Conservation (phyloP, 2,329 filamentous ascomycete genomes). For the Diaporthe batatas region DNA sequence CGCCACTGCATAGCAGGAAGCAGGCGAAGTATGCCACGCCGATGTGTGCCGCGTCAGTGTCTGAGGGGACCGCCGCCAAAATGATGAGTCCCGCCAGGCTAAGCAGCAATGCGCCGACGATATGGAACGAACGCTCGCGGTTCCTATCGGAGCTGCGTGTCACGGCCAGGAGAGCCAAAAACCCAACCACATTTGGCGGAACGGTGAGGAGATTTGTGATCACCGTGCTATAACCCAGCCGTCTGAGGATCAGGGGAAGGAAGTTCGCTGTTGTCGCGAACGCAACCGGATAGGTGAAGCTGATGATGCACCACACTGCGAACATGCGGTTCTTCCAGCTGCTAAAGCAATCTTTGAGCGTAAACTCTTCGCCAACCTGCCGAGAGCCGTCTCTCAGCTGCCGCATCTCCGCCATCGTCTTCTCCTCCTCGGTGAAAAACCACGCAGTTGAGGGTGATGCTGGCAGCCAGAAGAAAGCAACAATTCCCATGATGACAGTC, state of each 20-base stretch:
- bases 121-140: conserved; percentile 61
- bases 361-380: conserved; percentile 53
- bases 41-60: conserved; percentile 54
- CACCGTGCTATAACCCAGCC: conserved; percentile 58
- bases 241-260: conserved; percentile 60
- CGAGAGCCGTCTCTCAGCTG: conserved; percentile 60
- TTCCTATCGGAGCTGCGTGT: conserved; percentile 59
- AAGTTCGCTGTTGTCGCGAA: conserved; percentile 59
- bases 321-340: conserved; percentile 56
- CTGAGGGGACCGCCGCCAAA: conserved; percentile 54
- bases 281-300: conserved; percentile 62
- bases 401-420: conserved; percentile 56
- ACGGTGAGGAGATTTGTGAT: conserved; percentile 64
- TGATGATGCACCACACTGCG: conserved; percentile 58
- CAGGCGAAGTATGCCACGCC: conserved; percentile 63
- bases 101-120: conserved; percentile 53
- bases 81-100: conserved; percentile 60
- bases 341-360: conserved; percentile 56
- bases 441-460: conserved; percentile 56
- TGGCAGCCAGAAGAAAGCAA: conserved; percentile 39
- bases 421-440: conserved; percentile 60
- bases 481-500: conserved; percentile 38
- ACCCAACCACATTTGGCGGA: conserved; percentile 61
- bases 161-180: conserved; percentile 59
- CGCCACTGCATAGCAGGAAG: conserved; percentile 60